Conservation (phyloP, 192 early-diverging fungal genomes). For the Phlyctochytrium arcticum region DNA sequence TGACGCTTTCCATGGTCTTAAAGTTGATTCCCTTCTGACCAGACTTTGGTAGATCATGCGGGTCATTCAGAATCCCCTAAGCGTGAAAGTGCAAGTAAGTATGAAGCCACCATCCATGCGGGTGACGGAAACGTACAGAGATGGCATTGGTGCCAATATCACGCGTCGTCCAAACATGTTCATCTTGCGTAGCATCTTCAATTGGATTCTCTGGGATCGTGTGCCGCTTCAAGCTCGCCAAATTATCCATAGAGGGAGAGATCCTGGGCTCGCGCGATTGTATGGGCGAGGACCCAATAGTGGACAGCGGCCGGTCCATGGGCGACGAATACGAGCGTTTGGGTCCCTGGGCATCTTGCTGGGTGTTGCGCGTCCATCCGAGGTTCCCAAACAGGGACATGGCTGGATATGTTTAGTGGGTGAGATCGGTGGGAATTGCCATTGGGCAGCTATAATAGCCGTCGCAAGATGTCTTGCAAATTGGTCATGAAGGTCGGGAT, state of each 20-base stretch:
- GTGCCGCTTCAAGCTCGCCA: conserved; percentile 7
- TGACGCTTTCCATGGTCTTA: conserved; percentile 41
- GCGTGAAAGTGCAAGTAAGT: not conserved
- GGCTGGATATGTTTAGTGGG: too few species aligned
- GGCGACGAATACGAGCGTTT: conserved; percentile 13
- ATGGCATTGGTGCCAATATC: conserved; percentile 82
- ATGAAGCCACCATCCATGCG: not conserved
- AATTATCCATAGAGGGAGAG: conserved; percentile 14
- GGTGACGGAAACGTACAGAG: conserved; percentile 28
- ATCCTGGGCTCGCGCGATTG: not conserved
- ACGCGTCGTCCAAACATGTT: conserved; percentile 58
- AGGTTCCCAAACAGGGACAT: not conserved
- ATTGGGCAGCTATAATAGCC: too few species aligned
- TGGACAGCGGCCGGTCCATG: not conserved
- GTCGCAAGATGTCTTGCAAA: too few species aligned
- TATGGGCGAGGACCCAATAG: not conserved
- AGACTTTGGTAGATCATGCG: conserved; percentile 44
- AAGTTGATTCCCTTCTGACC: conserved; percentile 26
- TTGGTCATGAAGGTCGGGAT: too few species aligned
- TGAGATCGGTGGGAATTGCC: too few species aligned
- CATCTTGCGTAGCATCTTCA: conserved; percentile 33
- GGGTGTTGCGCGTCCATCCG: not conserved
- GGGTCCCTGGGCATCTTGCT: not conserved
- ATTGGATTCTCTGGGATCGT: conserved; percentile 23
- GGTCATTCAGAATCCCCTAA: conserved; percentile 72